phyloP scores from a whole-genome alignment of 768 basidiomycete species.

The Hygrocybe punicea region DNA sequence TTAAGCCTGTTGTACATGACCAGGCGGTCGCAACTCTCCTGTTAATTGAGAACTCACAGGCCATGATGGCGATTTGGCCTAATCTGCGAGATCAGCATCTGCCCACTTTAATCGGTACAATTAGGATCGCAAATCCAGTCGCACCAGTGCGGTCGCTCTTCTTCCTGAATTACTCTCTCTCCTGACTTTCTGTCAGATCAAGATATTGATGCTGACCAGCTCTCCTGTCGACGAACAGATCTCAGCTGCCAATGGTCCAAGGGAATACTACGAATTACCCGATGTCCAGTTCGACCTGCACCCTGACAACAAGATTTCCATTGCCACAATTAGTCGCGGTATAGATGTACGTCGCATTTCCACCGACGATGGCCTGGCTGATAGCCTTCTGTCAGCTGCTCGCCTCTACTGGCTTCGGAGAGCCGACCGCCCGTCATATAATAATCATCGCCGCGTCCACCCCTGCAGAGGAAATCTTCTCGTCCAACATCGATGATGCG shows the following conservation, averaged over 20 bases:
- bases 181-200: constrained; percentile 17
- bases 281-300: constrained; percentile 44
- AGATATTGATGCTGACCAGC: constrained; percentile 49
- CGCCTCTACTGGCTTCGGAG: constrained; percentile 22
- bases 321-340: constrained; percentile 40
- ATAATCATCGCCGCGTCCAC: constrained; percentile 53
- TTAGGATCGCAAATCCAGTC: constrained; percentile 38
- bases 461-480: constrained; percentile 32
- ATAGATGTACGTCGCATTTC: constrained; percentile 38
- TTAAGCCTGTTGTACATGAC: constrained; percentile 23
- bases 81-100: constrained; percentile 49
- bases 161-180: not conserved
- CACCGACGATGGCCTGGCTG: not conserved
- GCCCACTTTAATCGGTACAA: constrained; percentile 39
- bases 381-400: constrained; percentile 30
- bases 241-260: constrained; percentile 28
- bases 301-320: constrained; percentile 44
- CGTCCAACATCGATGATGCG: constrained; percentile 23
- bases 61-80: constrained; percentile 45
- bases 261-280: constrained; percentile 37
- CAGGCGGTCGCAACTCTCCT: constrained; percentile 43
- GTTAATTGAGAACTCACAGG: constrained; percentile 54
- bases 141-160: constrained; percentile 37
- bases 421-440: constrained; percentile 44
- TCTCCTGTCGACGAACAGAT: constrained; percentile 36